Evolutionary conservation across 306 rosid species (phyloP).

Genomic region (Ormosia semicastrata): DNA sequence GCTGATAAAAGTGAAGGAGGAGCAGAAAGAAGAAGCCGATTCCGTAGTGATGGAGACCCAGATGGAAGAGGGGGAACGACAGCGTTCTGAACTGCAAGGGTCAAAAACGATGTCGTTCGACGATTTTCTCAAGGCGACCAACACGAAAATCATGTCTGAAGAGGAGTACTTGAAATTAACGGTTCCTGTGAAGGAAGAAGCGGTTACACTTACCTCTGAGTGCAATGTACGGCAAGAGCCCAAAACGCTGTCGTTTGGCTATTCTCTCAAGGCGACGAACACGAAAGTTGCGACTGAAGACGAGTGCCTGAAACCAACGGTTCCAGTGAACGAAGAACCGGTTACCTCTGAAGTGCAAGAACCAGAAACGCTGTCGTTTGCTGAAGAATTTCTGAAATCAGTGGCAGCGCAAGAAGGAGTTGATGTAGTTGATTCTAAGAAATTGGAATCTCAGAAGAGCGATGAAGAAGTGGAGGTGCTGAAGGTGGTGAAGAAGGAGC

Average conservation of each 20-base stretch:
- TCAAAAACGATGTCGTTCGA: not conserved
- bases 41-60: not conserved
- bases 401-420: not conserved
- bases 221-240: not conserved
- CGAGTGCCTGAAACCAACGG: not conserved
- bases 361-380: not conserved
- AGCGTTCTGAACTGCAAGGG: not conserved
- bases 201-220: not conserved
- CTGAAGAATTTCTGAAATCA: not conserved
- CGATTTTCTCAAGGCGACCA: slow-evolving; percentile 28
- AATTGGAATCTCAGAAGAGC: not conserved
- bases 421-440: not conserved
- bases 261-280: too few relatives aligned
- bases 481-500: slow-evolving; percentile 24
- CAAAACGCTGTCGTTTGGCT: not conserved
- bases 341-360: not conserved
- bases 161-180: slow-evolving; percentile 28
- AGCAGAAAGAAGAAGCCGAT: not conserved
- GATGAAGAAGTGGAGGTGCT: not conserved
- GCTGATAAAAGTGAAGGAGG: not conserved
- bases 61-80: not conserved
- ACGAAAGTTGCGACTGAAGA: not conserved
- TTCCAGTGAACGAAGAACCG: not conserved
- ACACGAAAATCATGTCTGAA: slow-evolving; percentile 25
- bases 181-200: not conserved